These are phyloP conservation scores for Friedmanniomyces simplex DNA, from an alignment of 495 filamentous ascomycete species.

Conservation along the genomic window DNA sequence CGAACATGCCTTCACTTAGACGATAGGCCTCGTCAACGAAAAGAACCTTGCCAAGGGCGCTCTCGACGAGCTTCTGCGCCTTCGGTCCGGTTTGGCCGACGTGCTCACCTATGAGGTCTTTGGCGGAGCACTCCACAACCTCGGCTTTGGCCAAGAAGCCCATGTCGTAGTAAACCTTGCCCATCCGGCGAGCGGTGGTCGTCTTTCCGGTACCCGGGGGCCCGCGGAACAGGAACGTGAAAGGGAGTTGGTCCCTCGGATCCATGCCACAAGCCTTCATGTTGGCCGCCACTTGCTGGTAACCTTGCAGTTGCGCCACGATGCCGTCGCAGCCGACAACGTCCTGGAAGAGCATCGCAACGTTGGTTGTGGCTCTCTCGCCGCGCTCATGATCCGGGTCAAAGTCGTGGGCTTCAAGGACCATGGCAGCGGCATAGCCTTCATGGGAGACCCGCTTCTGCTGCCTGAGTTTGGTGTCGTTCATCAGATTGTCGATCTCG, in stretches of 20 bases:
- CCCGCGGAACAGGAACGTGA: conserved; percentile 54
- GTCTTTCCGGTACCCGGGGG: conserved; percentile 68
- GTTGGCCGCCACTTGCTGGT: conserved; percentile 43
- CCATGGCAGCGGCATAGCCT: background rate
- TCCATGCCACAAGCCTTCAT: conserved; percentile 45
- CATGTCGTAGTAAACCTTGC: conserved; percentile 60
- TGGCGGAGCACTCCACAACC: conserved; percentile 34
- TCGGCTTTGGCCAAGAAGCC: conserved; percentile 32
- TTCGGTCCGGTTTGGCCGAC: conserved; percentile 58
- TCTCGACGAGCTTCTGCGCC: conserved; percentile 46
- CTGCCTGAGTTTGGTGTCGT: conserved; percentile 47
- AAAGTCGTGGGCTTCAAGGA: conserved; percentile 55
- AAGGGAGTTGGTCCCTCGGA: conserved; percentile 46
- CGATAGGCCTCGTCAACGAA: conserved; percentile 63
- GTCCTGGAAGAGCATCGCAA: conserved; percentile 51
- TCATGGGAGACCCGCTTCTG: conserved; percentile 39
- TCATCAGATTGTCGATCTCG: conserved; percentile 56
- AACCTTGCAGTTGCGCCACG: conserved; percentile 48
- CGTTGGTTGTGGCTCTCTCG: conserved; percentile 39
- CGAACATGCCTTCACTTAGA: conserved; percentile 47
- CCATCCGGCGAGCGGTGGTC: conserved; percentile 59
- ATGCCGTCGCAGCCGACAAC: conserved; percentile 56
- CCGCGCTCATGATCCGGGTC: conserved; percentile 42
- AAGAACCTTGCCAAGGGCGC: conserved; percentile 50
- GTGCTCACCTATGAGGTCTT: conserved; percentile 33